Evolutionary conservation across 1,139 yeast genomes (phyloP), one percentile per base, ranked within the genome.

Genomic region (Hyphopichia pseudoburtonii): DNA sequence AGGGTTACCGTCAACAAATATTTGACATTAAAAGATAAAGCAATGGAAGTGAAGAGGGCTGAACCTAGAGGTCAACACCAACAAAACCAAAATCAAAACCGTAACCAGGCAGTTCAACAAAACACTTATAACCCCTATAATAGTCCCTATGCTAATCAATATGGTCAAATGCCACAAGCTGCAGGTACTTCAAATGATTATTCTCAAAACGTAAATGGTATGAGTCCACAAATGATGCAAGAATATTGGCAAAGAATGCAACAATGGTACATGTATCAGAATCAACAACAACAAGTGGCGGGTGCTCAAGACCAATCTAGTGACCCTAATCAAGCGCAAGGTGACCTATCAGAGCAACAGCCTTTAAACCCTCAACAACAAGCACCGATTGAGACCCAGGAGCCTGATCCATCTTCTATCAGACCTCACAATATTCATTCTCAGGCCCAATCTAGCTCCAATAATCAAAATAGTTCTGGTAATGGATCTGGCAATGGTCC

Each of bases 1-100:
- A 76, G 83, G 52, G 96, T 89, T 41, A 85, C 95, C 42, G 86
- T 82, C 41, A 85, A 84, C 60, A 86, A 86, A 64, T 87, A 81
- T 56, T 76, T 89, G 46, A 80, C 84, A 40, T 81, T 89, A 48
- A 89, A 89, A 58, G 96, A 95, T 36, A 87, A 85, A 61, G 81
- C 88, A 33, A 88, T 92, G 79, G 98, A 92, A 64, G 96, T 92
- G 43, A 92, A 92, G 64, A 80, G 96, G 52, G 99, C 99, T n/a
- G 97, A 90, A 59, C 97, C 98, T 46, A 78, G 97, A 60, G 73
- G 74, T 28, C 75, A 66, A 48, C 76, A 70, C 41, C 75, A 70
- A 43, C 73, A 63, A 45, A 60, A 58, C 41, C 70, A 63, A 39
- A 52, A 55, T 43, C 48, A 54, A 36, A 64, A 60, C 36, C 66